A percentile compares a stretch with the other conserved stretches of the same genome.
Evolutionary conservation across 495 filamentous ascomycete species (phyloP).

Genomic region (Parachaetomium inaequale): DNA sequence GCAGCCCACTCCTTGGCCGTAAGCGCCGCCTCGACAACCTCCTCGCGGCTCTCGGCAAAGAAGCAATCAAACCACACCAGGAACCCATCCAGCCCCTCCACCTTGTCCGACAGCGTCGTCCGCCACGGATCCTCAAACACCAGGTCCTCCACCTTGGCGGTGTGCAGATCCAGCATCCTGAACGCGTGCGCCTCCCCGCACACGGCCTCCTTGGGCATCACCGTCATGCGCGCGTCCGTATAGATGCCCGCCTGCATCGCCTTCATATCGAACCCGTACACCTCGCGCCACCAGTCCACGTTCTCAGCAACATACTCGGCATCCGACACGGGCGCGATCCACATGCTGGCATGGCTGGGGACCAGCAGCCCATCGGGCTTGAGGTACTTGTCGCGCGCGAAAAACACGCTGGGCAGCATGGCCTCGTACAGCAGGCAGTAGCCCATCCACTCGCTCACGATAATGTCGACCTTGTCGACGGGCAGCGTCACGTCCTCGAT

Average conservation of each 20-base stretch:
- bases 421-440: slow-evolving; percentile 98
- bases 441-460: slow-evolving; percentile 99
- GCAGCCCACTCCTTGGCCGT: slow-evolving; percentile 33
- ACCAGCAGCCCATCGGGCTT: slow-evolving; percentile 80
- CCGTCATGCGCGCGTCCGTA: slow-evolving; percentile 79
- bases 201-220: slow-evolving; percentile 71
- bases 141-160: slow-evolving; percentile 66
- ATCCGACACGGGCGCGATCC: slow-evolving; percentile 83
- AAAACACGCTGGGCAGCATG: slow-evolving; percentile 96
- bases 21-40: slow-evolving; percentile 26
- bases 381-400: slow-evolving; percentile 89
- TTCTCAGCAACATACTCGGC: slow-evolving; percentile 87
- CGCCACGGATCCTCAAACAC: slow-evolving; percentile 68
- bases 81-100: slow-evolving; percentile 63
- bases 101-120: slow-evolving; percentile 34
- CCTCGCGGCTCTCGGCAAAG: slow-evolving; percentile 54
- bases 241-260: slow-evolving; percentile 82
- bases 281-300: slow-evolving; percentile 93
- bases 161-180: slow-evolving; percentile 75
- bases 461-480: slow-evolving; percentile 90
- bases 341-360: slow-evolving; percentile 85
- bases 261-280: slow-evolving; percentile 96
- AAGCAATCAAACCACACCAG: slow-evolving; percentile 80
- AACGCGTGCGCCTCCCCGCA: slow-evolving; percentile 74
- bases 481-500: slow-evolving; percentile 94